A percentile compares a stretch with the other conserved stretches of the same genome.
Conservation (phyloP, 1,139 yeast species). For the Candida smagusa region DNA sequence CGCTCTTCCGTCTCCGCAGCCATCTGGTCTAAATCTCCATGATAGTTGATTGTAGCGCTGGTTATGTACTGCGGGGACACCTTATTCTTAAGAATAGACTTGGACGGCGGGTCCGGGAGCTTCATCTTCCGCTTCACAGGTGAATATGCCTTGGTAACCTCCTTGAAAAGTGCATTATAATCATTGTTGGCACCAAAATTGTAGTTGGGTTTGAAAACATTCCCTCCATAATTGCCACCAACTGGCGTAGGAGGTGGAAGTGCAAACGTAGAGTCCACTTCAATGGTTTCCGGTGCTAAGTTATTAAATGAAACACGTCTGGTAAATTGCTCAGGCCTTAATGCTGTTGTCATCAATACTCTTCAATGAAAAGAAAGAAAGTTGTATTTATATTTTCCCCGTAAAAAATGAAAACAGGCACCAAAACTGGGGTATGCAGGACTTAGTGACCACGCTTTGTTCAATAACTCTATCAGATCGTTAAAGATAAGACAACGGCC, state of each 20-base stretch:
- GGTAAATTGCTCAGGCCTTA: conserved; percentile 16
- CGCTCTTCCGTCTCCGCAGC: conserved; percentile 13
- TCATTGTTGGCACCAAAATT: conserved; percentile 3
- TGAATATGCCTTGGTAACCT: conserved; percentile 15
- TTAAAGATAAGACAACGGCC: too few species aligned
- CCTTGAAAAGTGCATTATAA: conserved; percentile 9
- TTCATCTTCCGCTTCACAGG: conserved; percentile 14
- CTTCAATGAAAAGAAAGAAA: too few species aligned
- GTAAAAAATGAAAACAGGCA: too few species aligned
- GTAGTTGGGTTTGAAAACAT: conserved; percentile 8
- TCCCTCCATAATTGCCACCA: background rate
- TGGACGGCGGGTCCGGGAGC: conserved; percentile 34
- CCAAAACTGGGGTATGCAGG: background rate
- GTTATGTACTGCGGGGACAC: conserved; percentile 26
- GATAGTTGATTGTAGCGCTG: conserved; percentile 19
- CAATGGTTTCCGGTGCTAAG: conserved; percentile 27
- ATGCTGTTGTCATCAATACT: conserved; percentile 5
- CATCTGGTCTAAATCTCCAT: conserved; percentile 17
- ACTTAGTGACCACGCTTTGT: background rate
- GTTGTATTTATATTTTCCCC: too few species aligned
- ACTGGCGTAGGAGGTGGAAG: background rate
- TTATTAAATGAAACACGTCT: conserved; percentile 47
- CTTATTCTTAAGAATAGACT: conserved; percentile 41
- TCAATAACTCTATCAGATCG: background rate
- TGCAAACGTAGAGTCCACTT: background rate